A percentile compares a stretch with the other conserved stretches of the same genome.
Conservation (phyloP, 768 basidiomycete genomes). For the Xerocomus potaroensis region DNA sequence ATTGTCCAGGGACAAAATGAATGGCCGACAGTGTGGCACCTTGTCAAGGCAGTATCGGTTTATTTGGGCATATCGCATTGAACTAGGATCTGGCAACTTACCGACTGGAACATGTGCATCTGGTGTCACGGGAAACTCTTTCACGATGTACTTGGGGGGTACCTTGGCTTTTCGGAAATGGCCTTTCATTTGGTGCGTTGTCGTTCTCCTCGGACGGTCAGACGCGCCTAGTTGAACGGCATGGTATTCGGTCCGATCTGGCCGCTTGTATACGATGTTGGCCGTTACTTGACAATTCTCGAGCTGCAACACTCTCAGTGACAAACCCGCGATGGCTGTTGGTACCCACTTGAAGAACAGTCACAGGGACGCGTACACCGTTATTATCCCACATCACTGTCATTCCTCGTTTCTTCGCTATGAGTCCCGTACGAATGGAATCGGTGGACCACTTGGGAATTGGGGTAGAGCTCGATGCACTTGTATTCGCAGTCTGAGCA, state of each 20-base stretch:
- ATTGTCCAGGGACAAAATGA: conserved; percentile 97
- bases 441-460: conserved; percentile 74
- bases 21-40: conserved; percentile 86
- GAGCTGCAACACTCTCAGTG: conserved; percentile 41
- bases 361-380: conserved; percentile 85
- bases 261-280: conserved; percentile 61
- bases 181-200: conserved; percentile 77
- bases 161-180: conserved; percentile 86
- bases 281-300: conserved; percentile 89
- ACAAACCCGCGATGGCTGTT: conserved; percentile 5
- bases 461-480: conserved; percentile 18
- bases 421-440: conserved; percentile 85
- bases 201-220: conserved; percentile 65
- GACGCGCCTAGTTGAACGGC: conserved; percentile 92
- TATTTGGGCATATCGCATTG: not conserved
- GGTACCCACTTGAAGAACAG: conserved; percentile 81
- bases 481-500: conserved; percentile 22
- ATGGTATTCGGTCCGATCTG: conserved; percentile 72
- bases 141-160: conserved; percentile 75
- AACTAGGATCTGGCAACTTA: conserved; percentile 33
- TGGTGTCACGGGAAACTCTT: conserved; percentile 82
- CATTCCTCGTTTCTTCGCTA: conserved; percentile 97
- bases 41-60: conserved; percentile 24
- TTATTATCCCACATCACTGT: conserved; percentile 88
- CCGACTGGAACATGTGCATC: conserved; percentile 91